Evolutionary conservation across 331 rosid genomes (phyloP).

Genomic region (Pyracantha coccinea): DNA sequence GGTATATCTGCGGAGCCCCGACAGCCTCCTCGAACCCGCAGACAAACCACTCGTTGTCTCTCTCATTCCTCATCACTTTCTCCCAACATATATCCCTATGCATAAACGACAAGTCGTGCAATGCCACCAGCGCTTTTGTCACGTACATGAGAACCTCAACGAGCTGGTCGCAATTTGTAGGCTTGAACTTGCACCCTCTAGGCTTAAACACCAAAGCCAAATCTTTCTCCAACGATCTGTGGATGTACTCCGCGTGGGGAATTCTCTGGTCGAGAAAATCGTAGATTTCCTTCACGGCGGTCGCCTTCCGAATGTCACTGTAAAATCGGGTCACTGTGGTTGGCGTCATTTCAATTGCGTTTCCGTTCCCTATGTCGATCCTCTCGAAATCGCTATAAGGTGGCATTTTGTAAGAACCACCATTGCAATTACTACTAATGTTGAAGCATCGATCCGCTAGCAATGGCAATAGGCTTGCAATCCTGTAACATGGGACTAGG

Average conservation of each 20-base stretch:
- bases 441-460: slow-evolving; percentile 48
- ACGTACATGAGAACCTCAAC: slow-evolving; percentile 74
- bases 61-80: slow-evolving; percentile 52
- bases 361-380: slow-evolving; percentile 41
- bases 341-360: slow-evolving; percentile 56
- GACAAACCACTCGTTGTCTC: slow-evolving; percentile 72
- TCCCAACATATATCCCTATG: slow-evolving; percentile 83
- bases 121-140: slow-evolving; percentile 78
- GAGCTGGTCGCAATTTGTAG: slow-evolving; percentile 39
- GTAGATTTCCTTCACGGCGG: slow-evolving; percentile 65
- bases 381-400: slow-evolving; percentile 72
- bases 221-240: slow-evolving; percentile 29
- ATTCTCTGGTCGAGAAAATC: slow-evolving; percentile 70
- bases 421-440: background rate
- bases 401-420: slow-evolving; percentile 5
- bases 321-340: slow-evolving; percentile 50
- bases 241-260: slow-evolving; percentile 66
- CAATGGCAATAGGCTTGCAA: slow-evolving; percentile 40
- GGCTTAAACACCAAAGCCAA: slow-evolving; percentile 58
- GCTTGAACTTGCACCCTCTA: slow-evolving; percentile 53
- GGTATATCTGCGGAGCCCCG: slow-evolving; percentile 73
- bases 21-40: slow-evolving; percentile 82
- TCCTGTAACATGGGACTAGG: slow-evolving; percentile 57
- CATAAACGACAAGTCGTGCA: slow-evolving; percentile 92
- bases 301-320: slow-evolving; percentile 44